Evolutionary conservation across 768 basidiomycete genomes (phyloP).

Genomic region (Boletus rex-veris): DNA sequence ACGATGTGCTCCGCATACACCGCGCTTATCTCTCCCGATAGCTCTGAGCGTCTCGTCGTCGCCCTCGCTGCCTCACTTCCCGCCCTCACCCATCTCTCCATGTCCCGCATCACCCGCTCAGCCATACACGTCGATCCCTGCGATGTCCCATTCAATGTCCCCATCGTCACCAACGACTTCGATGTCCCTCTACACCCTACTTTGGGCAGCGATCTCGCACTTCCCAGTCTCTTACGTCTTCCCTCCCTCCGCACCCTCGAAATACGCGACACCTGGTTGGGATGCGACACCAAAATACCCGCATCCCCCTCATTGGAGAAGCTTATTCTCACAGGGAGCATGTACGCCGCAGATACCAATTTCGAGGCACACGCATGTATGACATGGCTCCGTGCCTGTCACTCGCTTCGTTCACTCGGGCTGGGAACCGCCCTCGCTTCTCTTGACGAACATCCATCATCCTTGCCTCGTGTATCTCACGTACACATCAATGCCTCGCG

Average conservation of each 20-base stretch:
- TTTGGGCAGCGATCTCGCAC: constrained; percentile 53
- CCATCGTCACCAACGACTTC: constrained; percentile 58
- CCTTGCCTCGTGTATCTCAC: constrained; percentile 14
- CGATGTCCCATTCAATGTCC: constrained; percentile 40
- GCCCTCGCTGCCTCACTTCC: constrained; percentile 61
- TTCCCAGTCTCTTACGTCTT: constrained; percentile 65
- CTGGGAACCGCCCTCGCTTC: constrained; percentile 24
- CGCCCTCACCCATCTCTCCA: constrained; percentile 50
- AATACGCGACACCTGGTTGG: constrained; percentile 70
- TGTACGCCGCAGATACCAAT: constrained; percentile 19
- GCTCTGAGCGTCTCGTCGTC: constrained; percentile 61
- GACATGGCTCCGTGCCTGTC: constrained; percentile 26
- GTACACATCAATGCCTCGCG: constrained; percentile 29
- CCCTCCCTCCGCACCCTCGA: constrained; percentile 58
- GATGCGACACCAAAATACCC: constrained; percentile 31
- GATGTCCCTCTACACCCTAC: constrained; percentile 54
- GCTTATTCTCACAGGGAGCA: constrained; percentile 30
- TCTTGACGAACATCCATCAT: not conserved
- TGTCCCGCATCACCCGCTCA: constrained; percentile 66
- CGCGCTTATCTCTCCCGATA: constrained; percentile 5
- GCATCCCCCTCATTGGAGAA: constrained; percentile 10
- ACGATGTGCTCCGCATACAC: not conserved
- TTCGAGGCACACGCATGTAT: constrained; percentile 23
- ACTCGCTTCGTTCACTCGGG: constrained; percentile 17
- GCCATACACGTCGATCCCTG: constrained; percentile 58